Percentiles rank a stretch among this genome's conserved stretches.
These are phyloP conservation scores for Phytophthora boehmeriae DNA, from an alignment of 352 stramenopile genomes.

Conservation along the genomic window DNA sequence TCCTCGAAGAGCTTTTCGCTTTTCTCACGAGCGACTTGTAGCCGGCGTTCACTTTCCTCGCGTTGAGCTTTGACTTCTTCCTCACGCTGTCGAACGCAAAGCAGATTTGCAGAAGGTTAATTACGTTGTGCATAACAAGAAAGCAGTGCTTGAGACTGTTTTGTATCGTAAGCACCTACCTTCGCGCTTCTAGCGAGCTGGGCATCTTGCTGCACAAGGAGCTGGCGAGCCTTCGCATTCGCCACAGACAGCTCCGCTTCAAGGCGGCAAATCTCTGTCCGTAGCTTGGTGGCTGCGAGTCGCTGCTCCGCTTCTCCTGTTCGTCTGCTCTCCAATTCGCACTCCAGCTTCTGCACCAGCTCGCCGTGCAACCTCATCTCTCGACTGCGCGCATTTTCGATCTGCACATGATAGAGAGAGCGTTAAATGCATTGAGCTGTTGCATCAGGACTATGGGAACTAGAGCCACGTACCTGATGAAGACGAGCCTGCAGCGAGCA, in stretches of 20 bases:
- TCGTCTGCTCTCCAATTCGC: constrained; percentile 28
- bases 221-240: constrained; percentile 21
- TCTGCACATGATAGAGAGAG: constrained; percentile 14
- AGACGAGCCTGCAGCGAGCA: constrained; percentile 43
- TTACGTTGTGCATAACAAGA: not conserved
- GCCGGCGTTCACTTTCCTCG: constrained; percentile 17
- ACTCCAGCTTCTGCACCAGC: constrained; percentile 39
- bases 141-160: too few relatives aligned
- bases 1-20: constrained; percentile 17
- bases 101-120: not conserved
- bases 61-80: constrained; percentile 8
- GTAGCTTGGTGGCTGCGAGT: constrained; percentile 44
- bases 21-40: constrained; percentile 10
- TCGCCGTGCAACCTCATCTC: constrained; percentile 59
- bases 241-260: constrained; percentile 39
- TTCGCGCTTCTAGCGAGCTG: constrained; percentile 12
- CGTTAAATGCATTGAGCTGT: not conserved
- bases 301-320: constrained; percentile 43
- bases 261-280: constrained; percentile 47
- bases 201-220: constrained; percentile 22
- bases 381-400: constrained; percentile 48
- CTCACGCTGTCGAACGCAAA: constrained; percentile 12
- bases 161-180: constrained; percentile 8
- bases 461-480: constrained; percentile 35
- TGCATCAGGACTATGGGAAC: not conserved